Evolutionary conservation across 1,139 yeast species (phyloP).

Genomic region (Casaregolazyma lundiana): DNA sequence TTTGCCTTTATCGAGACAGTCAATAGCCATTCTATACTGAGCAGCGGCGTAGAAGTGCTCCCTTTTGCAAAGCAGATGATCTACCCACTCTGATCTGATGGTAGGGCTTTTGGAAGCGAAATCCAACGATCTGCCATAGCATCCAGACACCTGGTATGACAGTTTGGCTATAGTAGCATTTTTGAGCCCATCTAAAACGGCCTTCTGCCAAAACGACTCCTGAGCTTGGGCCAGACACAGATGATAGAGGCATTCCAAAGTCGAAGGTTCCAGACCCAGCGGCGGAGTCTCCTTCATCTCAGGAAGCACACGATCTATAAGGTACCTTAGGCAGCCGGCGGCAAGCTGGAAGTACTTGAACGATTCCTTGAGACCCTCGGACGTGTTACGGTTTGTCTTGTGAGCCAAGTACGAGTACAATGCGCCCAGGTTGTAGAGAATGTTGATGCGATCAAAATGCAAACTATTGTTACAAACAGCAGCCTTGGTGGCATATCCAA

Average conservation of each 20-base stretch:
- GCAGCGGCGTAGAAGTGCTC: constrained; percentile 70
- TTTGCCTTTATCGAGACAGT: constrained; percentile 44
- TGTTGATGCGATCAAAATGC: constrained; percentile 54
- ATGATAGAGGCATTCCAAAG: constrained; percentile 40
- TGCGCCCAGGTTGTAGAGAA: constrained; percentile 67
- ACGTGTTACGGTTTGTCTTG: constrained; percentile 31
- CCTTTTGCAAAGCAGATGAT: constrained; percentile 53
- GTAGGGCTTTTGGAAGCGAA: constrained; percentile 47
- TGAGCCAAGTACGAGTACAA: constrained; percentile 54
- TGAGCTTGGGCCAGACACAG: constrained; percentile 82
- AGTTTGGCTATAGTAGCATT: constrained; percentile 61
- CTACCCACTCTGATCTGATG: constrained; percentile 59
- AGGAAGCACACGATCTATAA: constrained; percentile 32
- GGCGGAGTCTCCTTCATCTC: constrained; percentile 33
- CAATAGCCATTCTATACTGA: constrained; percentile 54
- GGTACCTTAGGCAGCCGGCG: constrained; percentile 59
- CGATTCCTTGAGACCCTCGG: constrained; percentile 57
- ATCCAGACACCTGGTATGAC: constrained; percentile 57
- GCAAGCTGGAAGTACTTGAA: constrained; percentile 60
- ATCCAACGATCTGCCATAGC: constrained; percentile 47
- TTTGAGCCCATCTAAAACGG: constrained; percentile 52
- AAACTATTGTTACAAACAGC: constrained; percentile 43
- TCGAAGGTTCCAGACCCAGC: constrained; percentile 42
- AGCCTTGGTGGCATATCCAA: constrained; percentile 51
- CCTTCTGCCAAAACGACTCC: constrained; percentile 79